Evolutionary conservation across 306 rosid genomes (phyloP).

Genomic region (Lathyrus oleraceus): DNA sequence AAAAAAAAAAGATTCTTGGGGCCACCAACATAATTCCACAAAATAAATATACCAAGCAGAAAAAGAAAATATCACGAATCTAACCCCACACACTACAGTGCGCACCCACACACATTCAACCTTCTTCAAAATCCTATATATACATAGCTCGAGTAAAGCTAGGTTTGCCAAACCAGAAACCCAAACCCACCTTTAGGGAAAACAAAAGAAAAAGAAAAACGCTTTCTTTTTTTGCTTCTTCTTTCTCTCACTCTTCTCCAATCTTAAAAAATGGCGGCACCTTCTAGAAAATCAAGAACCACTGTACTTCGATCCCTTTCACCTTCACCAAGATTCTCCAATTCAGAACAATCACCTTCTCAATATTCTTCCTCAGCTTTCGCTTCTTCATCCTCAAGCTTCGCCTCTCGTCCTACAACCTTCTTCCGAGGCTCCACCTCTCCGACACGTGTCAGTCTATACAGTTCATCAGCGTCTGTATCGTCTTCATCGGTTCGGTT

Average conservation of each 20-base stretch:
- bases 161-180: slow-evolving; percentile 78
- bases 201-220: not conserved
- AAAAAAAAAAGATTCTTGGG: slow-evolving; percentile 1
- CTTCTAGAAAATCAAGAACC: slow-evolving; percentile 65
- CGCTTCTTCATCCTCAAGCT: slow-evolving; percentile 72
- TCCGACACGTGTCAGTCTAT: slow-evolving; percentile 66
- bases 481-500: slow-evolving; percentile 65
- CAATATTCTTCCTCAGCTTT: slow-evolving; percentile 42
- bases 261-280: slow-evolving; percentile 55
- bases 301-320: slow-evolving; percentile 57
- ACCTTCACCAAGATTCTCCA: slow-evolving; percentile 57
- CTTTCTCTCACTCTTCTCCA: not conserved
- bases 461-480: slow-evolving; percentile 46
- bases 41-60: slow-evolving; percentile 27
- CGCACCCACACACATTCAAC: not conserved
- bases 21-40: slow-evolving; percentile 15
- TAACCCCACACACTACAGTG: not conserved
- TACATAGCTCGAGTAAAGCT: slow-evolving; percentile 64
- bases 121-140: slow-evolving; percentile 51
- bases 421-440: slow-evolving; percentile 64
- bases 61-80: slow-evolving; percentile 42
- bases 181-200: slow-evolving; percentile 44
- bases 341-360: slow-evolving; percentile 19
- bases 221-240: not conserved
- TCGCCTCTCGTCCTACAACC: slow-evolving; percentile 58